Base-by-base conservation (phyloP, 495 filamentous ascomycete genomes). In the Neurospora discreta region DNA sequence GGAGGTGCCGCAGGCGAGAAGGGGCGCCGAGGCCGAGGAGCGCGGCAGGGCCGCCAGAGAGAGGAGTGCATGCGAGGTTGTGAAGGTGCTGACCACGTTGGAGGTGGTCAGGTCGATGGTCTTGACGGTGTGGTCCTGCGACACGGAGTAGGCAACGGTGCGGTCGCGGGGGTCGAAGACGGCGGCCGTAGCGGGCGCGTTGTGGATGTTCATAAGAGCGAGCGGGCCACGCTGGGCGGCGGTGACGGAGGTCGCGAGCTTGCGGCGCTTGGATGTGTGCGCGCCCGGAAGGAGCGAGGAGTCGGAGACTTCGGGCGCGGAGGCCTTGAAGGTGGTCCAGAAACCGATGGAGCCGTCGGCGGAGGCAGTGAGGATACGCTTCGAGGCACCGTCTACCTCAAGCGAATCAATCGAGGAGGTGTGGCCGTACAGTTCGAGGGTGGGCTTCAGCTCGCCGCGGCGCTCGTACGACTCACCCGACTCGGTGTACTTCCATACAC, bases 21-120 rank as follows among this genome's bases (percentile, higher is more conserved):
- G 86, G 70, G 88, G 86, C 11, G 90, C 80, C 60, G 78, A 71
- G 70, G 38, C 33, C 70, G 78, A 75, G 43, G 71, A 46, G 68
- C 87, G 85, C 6, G 87, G 85, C 3, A 97, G 82, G 20, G 90
- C 89, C 75, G 87, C 87, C 3, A 97, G 84, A 3, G 89, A 92
- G 69, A 94, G 86, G 1, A 98, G 85, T 0, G 92, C 86, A 79
- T 95, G 90, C n/a, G 91, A 88, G 10, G 92, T 93, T 9, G 92
- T 90, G 60, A 94, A 86, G 23, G 91, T 92, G 77, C 91, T 92
- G 44, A 97, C 92, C 13, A 89, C 84, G 5, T 84, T 75, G 67
- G 85, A 80, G 8, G 95, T 98, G 0, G 92, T 87, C 15, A 99
- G 88, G 84, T 99, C 95, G 87, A 97, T 92, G 0, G 95, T 98